Evolutionary conservation across 1,284 basidiomycete species (phyloP).

Genomic region (Marasmius tenuissimus): DNA sequence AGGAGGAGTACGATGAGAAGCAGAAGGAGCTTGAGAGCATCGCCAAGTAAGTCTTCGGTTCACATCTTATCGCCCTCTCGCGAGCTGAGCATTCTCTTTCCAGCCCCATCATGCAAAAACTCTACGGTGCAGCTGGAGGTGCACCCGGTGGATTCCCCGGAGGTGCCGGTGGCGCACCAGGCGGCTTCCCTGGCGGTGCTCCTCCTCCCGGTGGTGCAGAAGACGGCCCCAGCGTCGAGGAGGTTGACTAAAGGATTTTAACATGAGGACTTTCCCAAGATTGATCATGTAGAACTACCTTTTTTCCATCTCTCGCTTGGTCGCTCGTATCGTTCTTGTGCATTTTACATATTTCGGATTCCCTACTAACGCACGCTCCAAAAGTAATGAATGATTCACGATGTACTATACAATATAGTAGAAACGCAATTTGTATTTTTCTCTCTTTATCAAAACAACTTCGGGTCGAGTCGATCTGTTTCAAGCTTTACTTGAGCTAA

Average conservation of each 20-base stretch:
- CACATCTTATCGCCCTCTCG: neutral
- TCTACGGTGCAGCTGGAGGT: slow-evolving; percentile 79
- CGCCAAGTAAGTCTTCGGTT: slow-evolving; percentile 54
- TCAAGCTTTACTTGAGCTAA: neutral
- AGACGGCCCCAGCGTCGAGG: slow-evolving; percentile 87
- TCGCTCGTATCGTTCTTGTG: neutral
- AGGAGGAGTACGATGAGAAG: slow-evolving; percentile 94
- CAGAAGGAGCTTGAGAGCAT: slow-evolving; percentile 95
- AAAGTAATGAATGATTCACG: slow-evolving; percentile 1
- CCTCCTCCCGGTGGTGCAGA: slow-evolving; percentile 42
- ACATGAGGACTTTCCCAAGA: neutral
- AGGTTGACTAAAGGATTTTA: slow-evolving; percentile 64
- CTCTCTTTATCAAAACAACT: neutral
- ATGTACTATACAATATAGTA: neutral
- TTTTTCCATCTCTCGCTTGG: slow-evolving; percentile 7
- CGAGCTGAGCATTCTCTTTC: slow-evolving; percentile 12
- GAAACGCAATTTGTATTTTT: neutral
- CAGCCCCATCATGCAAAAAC: slow-evolving; percentile 90
- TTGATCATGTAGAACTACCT: neutral
- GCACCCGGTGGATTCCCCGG: slow-evolving; percentile 47
- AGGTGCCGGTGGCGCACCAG: slow-evolving; percentile 54
- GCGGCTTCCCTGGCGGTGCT: slow-evolving; percentile 48
- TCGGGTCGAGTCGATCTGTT: too few relatives aligned
- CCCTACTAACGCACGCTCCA: neutral
- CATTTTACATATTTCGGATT: neutral